Conservation (phyloP, 225 moss, liverwort and hornwort genomes). For the Marchantia polymorpha region DNA sequence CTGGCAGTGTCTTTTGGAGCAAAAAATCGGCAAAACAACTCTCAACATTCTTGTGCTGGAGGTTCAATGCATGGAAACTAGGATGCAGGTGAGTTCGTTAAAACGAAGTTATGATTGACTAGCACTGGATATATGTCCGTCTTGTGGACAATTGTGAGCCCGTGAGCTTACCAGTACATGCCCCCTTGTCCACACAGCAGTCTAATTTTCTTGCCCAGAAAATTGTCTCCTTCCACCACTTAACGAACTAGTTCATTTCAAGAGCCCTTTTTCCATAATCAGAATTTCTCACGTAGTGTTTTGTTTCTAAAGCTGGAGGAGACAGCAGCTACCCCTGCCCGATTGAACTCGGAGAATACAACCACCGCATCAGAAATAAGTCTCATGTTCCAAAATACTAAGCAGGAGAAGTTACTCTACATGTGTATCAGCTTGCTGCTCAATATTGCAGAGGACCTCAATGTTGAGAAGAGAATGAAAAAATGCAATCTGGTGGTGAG, state of each 20-base stretch:
- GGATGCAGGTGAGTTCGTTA: constrained; percentile 23
- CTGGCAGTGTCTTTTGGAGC: constrained; percentile 45
- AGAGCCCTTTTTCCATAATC: neutral
- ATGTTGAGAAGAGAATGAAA: constrained; percentile 51
- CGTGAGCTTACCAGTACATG: neutral
- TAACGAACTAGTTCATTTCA: neutral
- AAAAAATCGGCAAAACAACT: constrained; percentile 56
- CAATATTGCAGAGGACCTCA: constrained; percentile 54
- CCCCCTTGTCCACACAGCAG: neutral
- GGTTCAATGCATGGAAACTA: constrained; percentile 48
- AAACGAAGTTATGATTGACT: neutral
- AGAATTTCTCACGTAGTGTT: neutral
- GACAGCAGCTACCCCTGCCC: constrained; percentile 13
- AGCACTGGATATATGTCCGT: neutral
- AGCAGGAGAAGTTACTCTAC: constrained; percentile 47
- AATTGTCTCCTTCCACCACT: neutral
- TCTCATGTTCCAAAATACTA: constrained; percentile 31
- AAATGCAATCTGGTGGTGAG: constrained; percentile 51
- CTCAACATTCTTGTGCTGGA: constrained; percentile 47
- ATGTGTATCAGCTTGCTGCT: constrained; percentile 49
- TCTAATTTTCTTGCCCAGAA: neutral
- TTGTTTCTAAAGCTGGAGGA: constrained; percentile 26
- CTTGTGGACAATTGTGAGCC: neutral
- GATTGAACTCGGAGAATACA: neutral
- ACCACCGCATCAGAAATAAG: constrained; percentile 12